Evolutionary conservation across 2,329 filamentous ascomycete genomes (phyloP).

Genomic region (Parafenestella ontariensis): DNA sequence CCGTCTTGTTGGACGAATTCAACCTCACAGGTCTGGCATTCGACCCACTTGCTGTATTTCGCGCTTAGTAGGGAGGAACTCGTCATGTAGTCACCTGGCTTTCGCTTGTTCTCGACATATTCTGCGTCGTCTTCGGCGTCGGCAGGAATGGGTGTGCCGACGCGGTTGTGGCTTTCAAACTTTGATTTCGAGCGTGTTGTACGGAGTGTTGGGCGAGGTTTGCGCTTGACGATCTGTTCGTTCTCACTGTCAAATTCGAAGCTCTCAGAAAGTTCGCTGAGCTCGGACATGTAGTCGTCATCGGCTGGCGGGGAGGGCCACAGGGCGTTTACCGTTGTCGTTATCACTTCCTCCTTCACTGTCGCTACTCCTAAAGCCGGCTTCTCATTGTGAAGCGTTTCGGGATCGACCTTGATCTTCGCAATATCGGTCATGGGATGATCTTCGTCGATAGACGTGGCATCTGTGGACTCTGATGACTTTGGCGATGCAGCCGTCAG

Average conservation of each 20-base stretch:
- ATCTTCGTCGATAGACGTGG: conserved; percentile 48
- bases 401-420: conserved; percentile 33
- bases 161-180: conserved; percentile 31
- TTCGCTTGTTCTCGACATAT: conserved; percentile 39
- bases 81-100: conserved; percentile 72
- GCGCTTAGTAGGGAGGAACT: conserved; percentile 78
- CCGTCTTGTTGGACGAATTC: conserved; percentile 89
- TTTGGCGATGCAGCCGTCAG: conserved; percentile 38
- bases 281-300: conserved; percentile 44
- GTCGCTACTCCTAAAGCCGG: conserved; percentile 39
- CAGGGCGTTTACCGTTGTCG: conserved; percentile 38
- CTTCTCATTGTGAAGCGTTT: conserved; percentile 23
- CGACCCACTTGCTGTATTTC: conserved; percentile 81
- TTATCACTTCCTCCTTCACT: conserved; percentile 36
- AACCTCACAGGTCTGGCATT: conserved; percentile 81
- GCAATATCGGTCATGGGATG: conserved; percentile 10
- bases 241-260: conserved; percentile 48
- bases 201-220: conserved; percentile 34
- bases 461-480: conserved; percentile 47
- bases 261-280: conserved; percentile 50
- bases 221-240: conserved; percentile 47
- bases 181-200: conserved; percentile 48
- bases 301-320: conserved; percentile 37
- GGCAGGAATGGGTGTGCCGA: conserved; percentile 39
- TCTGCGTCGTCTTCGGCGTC: conserved; percentile 27